Conservation (phyloP, 1,284 basidiomycete species). For the Microbotryum violaceum region DNA sequence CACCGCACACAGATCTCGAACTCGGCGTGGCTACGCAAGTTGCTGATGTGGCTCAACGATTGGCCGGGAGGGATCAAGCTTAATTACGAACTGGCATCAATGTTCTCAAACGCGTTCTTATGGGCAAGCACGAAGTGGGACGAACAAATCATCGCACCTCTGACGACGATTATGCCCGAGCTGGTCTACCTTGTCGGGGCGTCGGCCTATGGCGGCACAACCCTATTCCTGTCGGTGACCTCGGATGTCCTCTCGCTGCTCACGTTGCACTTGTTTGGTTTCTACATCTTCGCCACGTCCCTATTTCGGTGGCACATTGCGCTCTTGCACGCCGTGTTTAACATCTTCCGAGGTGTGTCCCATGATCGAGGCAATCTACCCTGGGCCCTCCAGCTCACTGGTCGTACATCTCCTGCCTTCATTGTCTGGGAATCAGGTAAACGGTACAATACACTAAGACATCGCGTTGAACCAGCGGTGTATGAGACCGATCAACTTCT, state of each 20-base stretch:
- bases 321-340: conserved; percentile 67
- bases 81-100: conserved; percentile 73
- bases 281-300: conserved; percentile 58
- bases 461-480: conserved; percentile 75
- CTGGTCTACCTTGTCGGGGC: conserved; percentile 51
- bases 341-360: conserved; percentile 77
- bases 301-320: conserved; percentile 60
- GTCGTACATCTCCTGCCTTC: neutral
- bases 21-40: conserved; percentile 50
- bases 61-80: conserved; percentile 97
- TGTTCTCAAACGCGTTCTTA: conserved; percentile 66
- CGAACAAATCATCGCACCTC: neutral
- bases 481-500: conserved; percentile 91
- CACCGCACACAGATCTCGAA: conserved; percentile 43
- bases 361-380: neutral
- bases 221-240: conserved; percentile 58
- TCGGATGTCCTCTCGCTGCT: conserved; percentile 60
- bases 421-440: conserved; percentile 54
- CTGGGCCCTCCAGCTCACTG: neutral
- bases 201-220: conserved; percentile 58
- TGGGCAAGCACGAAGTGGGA: conserved; percentile 59
- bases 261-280: conserved; percentile 66
- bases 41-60: conserved; percentile 75
- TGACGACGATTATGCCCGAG: neutral
- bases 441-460: conserved; percentile 70